phyloP scores from a whole-genome alignment of 179 eudicot species.

The Nepenthes alata region DNA sequence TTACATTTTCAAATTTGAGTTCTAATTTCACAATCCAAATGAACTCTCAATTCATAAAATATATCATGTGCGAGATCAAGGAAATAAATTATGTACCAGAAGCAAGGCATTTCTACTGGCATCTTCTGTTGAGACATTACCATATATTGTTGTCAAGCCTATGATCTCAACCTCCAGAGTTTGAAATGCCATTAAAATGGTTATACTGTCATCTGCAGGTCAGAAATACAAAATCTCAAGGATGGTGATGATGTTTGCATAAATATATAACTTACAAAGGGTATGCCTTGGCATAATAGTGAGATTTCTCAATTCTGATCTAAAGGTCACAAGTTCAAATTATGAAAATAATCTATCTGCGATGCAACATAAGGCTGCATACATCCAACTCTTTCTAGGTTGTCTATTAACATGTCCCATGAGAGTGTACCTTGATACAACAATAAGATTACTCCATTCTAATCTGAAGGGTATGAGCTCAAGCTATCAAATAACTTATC shows the following conservation, averaged over 20 bases:
- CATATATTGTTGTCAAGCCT: slow-evolving; percentile 84
- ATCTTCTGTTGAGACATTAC: slow-evolving; percentile 61
- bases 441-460: too few species aligned
- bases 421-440: too few species aligned
- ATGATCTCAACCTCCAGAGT: slow-evolving; percentile 60
- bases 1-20: too few species aligned
- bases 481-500: too few species aligned
- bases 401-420: too few species aligned
- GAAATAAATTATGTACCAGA: slow-evolving; percentile 44
- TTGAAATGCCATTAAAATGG: slow-evolving; percentile 90
- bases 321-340: too few species aligned
- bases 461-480: too few species aligned
- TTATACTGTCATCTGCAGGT: slow-evolving; percentile 80
- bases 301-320: too few species aligned
- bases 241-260: background rate
- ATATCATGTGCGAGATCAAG: background rate
- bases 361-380: too few species aligned
- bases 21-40: too few species aligned
- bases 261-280: background rate
- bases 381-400: too few species aligned
- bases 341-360: too few species aligned
- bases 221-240: background rate
- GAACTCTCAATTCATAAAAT: background rate
- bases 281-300: background rate
- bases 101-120: slow-evolving; percentile 76